Evolutionary conservation across 371 early-diverging fungal species (phyloP).

Genomic region (Saksenaea vasiformis): DNA sequence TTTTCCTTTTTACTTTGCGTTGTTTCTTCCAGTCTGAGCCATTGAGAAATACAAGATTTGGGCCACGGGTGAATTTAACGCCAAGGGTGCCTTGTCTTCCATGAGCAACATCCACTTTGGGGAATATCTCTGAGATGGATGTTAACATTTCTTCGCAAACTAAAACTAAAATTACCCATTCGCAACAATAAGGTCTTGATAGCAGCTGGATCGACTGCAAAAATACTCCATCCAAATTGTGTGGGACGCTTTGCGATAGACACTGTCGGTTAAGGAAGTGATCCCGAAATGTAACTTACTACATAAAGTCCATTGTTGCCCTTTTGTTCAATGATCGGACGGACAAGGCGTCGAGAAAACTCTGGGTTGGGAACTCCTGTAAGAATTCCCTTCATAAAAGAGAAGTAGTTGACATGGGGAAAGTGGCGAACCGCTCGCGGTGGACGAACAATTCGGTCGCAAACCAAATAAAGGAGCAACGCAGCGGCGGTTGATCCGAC

Average conservation of each 20-base stretch:
- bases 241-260: conserved; percentile 2
- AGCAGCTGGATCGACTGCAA: background rate
- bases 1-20: conserved; percentile 22
- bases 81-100: conserved; percentile 14
- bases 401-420: background rate
- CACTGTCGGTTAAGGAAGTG: background rate
- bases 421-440: conserved; percentile 8
- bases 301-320: conserved; percentile 9
- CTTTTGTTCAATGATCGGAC: background rate
- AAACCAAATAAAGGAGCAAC: background rate
- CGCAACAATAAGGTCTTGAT: conserved; percentile 8
- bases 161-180: background rate
- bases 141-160: background rate
- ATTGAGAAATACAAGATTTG: conserved; percentile 26
- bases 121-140: conserved; percentile 10
- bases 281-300: background rate
- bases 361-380: background rate
- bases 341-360: background rate
- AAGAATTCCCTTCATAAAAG: background rate
- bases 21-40: conserved; percentile 33
- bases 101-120: conserved; percentile 13
- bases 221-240: conserved; percentile 12
- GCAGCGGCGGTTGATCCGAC: background rate
- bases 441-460: background rate
- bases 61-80: conserved; percentile 19